phyloP scores from a whole-genome alignment of 106 monocot species.

The Chionographis japonica region DNA sequence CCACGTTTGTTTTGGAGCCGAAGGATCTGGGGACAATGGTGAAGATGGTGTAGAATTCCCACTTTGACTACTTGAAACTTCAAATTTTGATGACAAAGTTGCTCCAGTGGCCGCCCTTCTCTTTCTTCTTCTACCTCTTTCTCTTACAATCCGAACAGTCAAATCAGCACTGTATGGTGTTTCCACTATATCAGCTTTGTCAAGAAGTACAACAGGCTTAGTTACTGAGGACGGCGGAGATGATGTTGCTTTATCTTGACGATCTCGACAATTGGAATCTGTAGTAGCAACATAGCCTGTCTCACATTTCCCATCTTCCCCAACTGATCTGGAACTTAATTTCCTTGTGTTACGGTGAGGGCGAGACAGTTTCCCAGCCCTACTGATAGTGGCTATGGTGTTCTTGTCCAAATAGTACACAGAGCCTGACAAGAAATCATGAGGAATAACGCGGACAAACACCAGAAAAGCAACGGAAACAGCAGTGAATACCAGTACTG shows the following conservation, averaged over 20 bases:
- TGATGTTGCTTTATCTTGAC: constrained; percentile 25
- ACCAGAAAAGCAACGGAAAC: constrained; percentile 19
- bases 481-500: constrained; percentile 21
- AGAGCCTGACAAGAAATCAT: constrained; percentile 15
- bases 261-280: constrained; percentile 15
- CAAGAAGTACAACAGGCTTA: constrained; percentile 10
- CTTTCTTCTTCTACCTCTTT: constrained; percentile 58
- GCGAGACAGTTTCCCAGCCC: constrained; percentile 23
- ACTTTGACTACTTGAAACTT: constrained; percentile 87
- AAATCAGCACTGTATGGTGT: constrained; percentile 33
- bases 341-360: constrained; percentile 24
- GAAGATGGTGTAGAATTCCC: constrained; percentile 96
- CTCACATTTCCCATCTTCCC: constrained; percentile 29
- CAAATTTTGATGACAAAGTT: constrained; percentile 43
- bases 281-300: background rate
- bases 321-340: constrained; percentile 34
- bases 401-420: constrained; percentile 33
- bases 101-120: constrained; percentile 25
- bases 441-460: constrained; percentile 22
- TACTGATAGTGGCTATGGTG: constrained; percentile 11
- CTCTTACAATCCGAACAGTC: constrained; percentile 47
- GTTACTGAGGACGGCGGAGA: constrained; percentile 11
- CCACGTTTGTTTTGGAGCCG: constrained; percentile 44
- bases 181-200: constrained; percentile 13
- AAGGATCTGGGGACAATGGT: constrained; percentile 51